phyloP scores from a whole-genome alignment of 495 filamentous ascomycete genomes.

The Trichoderma parareesei region DNA sequence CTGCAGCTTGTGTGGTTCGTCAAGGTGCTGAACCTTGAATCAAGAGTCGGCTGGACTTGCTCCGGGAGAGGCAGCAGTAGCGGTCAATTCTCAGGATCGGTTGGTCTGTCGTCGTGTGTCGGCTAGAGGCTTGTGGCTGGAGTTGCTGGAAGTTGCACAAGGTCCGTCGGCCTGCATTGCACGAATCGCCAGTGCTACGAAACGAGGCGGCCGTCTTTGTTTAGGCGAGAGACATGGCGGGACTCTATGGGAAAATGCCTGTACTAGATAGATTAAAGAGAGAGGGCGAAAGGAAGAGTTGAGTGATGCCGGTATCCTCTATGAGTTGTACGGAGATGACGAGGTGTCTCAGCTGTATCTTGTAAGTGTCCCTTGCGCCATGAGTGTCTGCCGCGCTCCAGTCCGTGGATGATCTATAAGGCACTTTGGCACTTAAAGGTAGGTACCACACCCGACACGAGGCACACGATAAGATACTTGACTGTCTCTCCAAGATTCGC shows the following conservation, averaged over 20 bases:
- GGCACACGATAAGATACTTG: too few species aligned
- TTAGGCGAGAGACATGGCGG: conserved; percentile 1
- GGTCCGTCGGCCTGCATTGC: not conserved
- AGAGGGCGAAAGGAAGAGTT: not conserved
- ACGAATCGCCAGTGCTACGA: not conserved
- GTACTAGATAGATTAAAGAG: not conserved
- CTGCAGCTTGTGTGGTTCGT: too few species aligned
- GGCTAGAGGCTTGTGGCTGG: not conserved
- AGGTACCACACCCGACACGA: too few species aligned
- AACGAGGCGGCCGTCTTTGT: not conserved
- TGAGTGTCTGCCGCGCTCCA: too few species aligned
- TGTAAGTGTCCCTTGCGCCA: too few species aligned
- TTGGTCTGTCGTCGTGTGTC: not conserved
- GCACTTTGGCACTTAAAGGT: too few species aligned
- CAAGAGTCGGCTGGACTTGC: not conserved
- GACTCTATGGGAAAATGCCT: not conserved
- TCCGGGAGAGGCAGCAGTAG: not conserved
- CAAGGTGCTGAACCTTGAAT: too few species aligned
- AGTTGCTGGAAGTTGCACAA: not conserved
- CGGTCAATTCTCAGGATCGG: not conserved
- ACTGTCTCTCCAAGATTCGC: too few species aligned
- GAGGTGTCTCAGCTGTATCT: too few species aligned
- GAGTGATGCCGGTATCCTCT: too few species aligned
- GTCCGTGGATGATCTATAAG: too few species aligned
- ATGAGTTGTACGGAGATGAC: too few species aligned